Evolutionary conservation across 768 basidiomycete genomes (phyloP).

Genomic region (Boletus sp.): DNA sequence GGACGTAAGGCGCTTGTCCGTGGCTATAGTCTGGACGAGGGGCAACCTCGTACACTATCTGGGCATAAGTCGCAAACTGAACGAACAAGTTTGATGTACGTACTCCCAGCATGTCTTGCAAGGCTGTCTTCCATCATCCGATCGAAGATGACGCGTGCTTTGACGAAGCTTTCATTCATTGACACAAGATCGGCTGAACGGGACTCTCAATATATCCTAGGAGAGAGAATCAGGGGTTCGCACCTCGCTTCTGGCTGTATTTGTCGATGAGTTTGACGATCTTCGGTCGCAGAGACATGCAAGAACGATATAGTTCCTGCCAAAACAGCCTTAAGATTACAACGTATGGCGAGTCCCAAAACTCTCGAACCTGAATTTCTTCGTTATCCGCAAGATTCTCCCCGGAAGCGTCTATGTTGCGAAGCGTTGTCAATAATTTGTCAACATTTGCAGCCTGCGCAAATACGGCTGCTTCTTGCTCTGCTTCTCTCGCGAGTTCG

Average conservation of each 20-base stretch:
- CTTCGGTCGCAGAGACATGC: slow-evolving; percentile 88
- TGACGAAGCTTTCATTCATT: slow-evolving; percentile 92
- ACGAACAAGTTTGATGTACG: slow-evolving; percentile 11
- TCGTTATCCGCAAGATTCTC: slow-evolving; percentile 89
- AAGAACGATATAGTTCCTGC: slow-evolving; percentile 86
- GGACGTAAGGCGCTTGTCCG: slow-evolving; percentile 25
- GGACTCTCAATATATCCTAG: neutral
- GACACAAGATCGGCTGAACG: slow-evolving; percentile 80
- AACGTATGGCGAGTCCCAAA: neutral
- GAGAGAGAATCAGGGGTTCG: slow-evolving; percentile 5
- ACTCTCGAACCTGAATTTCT: slow-evolving; percentile 67
- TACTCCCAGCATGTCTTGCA: slow-evolving; percentile 66
- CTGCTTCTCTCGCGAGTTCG: slow-evolving; percentile 77
- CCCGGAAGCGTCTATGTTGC: slow-evolving; percentile 66
- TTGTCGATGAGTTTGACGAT: slow-evolving; percentile 97
- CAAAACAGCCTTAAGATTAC: slow-evolving; percentile 2
- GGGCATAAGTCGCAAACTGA: slow-evolving; percentile 5
- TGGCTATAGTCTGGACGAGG: slow-evolving; percentile 32
- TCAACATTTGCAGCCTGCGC: slow-evolving; percentile 84
- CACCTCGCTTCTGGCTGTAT: slow-evolving; percentile 89
- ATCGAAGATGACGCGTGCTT: slow-evolving; percentile 87
- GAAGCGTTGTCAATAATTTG: slow-evolving; percentile 68
- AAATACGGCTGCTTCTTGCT: slow-evolving; percentile 87
- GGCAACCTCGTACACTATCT: slow-evolving; percentile 49
- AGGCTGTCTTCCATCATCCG: slow-evolving; percentile 91